phyloP scores from a whole-genome alignment of 345 rosid species.

The Linum trigynum region DNA sequence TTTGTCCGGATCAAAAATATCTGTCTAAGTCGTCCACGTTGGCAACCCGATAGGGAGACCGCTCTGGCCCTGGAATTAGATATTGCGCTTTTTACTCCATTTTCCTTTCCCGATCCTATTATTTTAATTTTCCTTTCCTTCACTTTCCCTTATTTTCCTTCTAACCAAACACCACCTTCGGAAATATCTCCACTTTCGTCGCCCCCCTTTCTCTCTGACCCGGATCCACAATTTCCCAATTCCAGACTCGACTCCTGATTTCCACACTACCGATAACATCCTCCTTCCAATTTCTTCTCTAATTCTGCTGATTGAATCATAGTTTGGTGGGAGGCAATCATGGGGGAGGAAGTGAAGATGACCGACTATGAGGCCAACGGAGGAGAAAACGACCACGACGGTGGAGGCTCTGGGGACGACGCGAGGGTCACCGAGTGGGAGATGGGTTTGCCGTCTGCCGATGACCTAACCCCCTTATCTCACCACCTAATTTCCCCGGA shows the following conservation, averaged over 20 bases:
- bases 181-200: constrained; percentile 13
- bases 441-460: constrained; percentile 61
- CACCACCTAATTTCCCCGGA: constrained; percentile 57
- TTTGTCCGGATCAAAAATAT: constrained; percentile 64
- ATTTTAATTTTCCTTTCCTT: neutral
- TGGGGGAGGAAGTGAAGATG: constrained; percentile 44
- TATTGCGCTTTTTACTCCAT: constrained; percentile 39
- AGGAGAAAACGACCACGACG: neutral
- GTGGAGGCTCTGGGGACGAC: constrained; percentile 40
- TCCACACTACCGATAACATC: neutral
- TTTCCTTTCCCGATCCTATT: neutral
- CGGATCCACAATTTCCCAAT: constrained; percentile 6
- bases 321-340: neutral
- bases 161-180: constrained; percentile 22
- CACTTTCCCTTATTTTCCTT: constrained; percentile 12
- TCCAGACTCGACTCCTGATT: neutral
- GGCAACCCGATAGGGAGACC: constrained; percentile 29
- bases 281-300: neutral
- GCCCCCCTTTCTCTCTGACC: constrained; percentile 9
- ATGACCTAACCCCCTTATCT: constrained; percentile 66
- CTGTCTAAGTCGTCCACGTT: constrained; percentile 66
- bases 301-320: neutral
- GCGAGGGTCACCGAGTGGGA: constrained; percentile 77
- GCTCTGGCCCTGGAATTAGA: constrained; percentile 63
- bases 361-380: constrained; percentile 20